A percentile compares a stretch with the other conserved stretches of the same genome.
These are phyloP conservation scores for Graphilbum ipis-grandicollis DNA, from an alignment of 2,329 filamentous ascomycete species.

Conservation along the genomic window DNA sequence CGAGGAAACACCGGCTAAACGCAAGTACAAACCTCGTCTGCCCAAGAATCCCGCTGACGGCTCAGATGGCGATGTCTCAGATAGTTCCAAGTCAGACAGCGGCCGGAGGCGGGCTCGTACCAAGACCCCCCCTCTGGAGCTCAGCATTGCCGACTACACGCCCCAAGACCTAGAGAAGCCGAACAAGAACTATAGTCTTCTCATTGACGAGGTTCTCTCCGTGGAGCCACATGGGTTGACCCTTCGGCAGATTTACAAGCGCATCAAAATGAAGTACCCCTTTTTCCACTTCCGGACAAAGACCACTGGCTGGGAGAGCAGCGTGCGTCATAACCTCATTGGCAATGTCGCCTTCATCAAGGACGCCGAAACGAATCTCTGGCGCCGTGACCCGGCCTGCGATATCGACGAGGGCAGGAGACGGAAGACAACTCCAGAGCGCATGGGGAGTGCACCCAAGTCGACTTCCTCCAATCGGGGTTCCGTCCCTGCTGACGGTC, in stretches of 20 bases:
- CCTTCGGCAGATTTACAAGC: slow-evolving; percentile 46
- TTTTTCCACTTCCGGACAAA: slow-evolving; percentile 43
- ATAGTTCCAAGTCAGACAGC: slow-evolving; percentile 20
- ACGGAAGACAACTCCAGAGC: slow-evolving; percentile 25
- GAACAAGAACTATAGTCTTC: slow-evolving; percentile 42
- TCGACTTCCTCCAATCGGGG: too few relatives aligned
- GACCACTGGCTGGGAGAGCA: slow-evolving; percentile 49
- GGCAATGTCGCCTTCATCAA: slow-evolving; percentile 44
- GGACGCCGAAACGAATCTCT: slow-evolving; percentile 36
- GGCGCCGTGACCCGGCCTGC: slow-evolving; percentile 39
- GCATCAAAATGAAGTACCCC: slow-evolving; percentile 38
- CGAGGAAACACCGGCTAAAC: slow-evolving; percentile 38
- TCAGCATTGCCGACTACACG: slow-evolving; percentile 36
- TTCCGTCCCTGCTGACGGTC: too few relatives aligned
- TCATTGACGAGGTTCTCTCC: slow-evolving; percentile 42
- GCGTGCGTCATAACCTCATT: slow-evolving; percentile 45
- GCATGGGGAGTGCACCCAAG: neutral
- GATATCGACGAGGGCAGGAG: slow-evolving; percentile 45
- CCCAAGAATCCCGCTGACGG: slow-evolving; percentile 15
- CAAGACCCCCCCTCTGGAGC: slow-evolving; percentile 41
- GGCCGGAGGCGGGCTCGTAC: slow-evolving; percentile 44
- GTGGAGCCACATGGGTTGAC: slow-evolving; percentile 36
- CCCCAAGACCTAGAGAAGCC: slow-evolving; percentile 42
- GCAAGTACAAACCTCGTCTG: slow-evolving; percentile 47
- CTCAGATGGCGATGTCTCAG: slow-evolving; percentile 15